A percentile compares a stretch with the other conserved stretches of the same genome.
Evolutionary conservation across 148 eudicot genomes (phyloP).

Genomic region (Cornus kousa): DNA sequence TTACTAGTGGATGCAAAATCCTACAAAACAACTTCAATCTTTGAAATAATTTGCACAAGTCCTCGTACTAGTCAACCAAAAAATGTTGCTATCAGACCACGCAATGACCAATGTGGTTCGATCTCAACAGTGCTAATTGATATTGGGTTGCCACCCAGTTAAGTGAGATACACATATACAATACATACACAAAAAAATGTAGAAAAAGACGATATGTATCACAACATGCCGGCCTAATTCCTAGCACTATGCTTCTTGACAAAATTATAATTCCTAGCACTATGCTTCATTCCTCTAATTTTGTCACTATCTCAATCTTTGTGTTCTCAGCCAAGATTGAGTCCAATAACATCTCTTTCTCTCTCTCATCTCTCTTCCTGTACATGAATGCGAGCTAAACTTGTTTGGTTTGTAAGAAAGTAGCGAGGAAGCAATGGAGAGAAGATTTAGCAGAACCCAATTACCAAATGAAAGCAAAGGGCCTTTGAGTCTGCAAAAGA

Average conservation of each 20-base stretch:
- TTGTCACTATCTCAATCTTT: background rate
- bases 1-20: too few species aligned
- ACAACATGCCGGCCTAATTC: background rate
- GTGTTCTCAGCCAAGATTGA: conserved; percentile 8
- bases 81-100: too few species aligned
- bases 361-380: background rate
- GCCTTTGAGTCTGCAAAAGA: conserved; percentile 16
- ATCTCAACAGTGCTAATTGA: too few species aligned
- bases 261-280: too few species aligned
- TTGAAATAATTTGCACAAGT: too few species aligned
- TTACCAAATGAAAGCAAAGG: conserved; percentile 21
- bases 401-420: background rate
- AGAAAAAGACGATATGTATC: background rate
- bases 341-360: background rate
- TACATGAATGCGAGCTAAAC: background rate
- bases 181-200: too few species aligned
- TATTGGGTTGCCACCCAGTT: too few species aligned
- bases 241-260: background rate
- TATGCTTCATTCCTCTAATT: background rate
- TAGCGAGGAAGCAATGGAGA: conserved; percentile 17
- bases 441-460: conserved; percentile 26
- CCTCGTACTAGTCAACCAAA: too few species aligned
- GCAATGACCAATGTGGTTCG: too few species aligned
- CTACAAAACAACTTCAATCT: too few species aligned
- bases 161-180: too few species aligned